A percentile compares a stretch with the other conserved stretches of the same genome.
Conservation (phyloP, 306 rosid species). For the Rosa persica region DNA sequence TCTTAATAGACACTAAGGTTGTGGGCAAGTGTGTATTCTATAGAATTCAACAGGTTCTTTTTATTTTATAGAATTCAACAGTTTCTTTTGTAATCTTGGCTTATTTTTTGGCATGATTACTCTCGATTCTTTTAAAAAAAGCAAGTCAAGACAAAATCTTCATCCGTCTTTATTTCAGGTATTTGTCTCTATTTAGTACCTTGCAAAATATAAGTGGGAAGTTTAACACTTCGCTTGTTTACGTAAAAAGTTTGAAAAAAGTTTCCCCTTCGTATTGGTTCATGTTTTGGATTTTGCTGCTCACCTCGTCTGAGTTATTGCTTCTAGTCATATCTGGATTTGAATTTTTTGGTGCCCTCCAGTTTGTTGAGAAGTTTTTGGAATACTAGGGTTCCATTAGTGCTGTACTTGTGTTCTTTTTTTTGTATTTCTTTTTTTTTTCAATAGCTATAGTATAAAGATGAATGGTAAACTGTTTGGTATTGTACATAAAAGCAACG, state of each 20-base stretch:
- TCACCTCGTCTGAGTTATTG: neutral
- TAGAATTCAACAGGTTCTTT: neutral
- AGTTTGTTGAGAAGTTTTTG: neutral
- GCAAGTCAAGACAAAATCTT: neutral
- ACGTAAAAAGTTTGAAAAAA: neutral
- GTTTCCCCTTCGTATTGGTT: neutral
- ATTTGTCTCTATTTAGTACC: neutral
- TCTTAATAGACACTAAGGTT: neutral
- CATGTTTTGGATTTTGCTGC: neutral
- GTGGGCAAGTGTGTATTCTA: neutral
- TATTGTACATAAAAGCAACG: neutral
- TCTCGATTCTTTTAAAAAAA: neutral
- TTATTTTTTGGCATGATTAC: neutral
- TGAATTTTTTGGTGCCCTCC: neutral
- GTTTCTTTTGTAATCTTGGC: neutral
- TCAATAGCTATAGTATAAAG: neutral
- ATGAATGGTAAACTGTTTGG: neutral
- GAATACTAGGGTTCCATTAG: neutral
- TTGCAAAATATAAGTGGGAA: neutral
- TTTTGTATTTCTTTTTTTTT: neutral
- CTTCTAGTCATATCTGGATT: neutral
- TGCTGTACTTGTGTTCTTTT: neutral
- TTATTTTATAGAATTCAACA: neutral
- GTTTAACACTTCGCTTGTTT: neutral
- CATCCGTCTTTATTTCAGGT: neutral